Evolutionary conservation across 2,329 filamentous ascomycete species (phyloP).

Genomic region (Cytospora schulzeri): DNA sequence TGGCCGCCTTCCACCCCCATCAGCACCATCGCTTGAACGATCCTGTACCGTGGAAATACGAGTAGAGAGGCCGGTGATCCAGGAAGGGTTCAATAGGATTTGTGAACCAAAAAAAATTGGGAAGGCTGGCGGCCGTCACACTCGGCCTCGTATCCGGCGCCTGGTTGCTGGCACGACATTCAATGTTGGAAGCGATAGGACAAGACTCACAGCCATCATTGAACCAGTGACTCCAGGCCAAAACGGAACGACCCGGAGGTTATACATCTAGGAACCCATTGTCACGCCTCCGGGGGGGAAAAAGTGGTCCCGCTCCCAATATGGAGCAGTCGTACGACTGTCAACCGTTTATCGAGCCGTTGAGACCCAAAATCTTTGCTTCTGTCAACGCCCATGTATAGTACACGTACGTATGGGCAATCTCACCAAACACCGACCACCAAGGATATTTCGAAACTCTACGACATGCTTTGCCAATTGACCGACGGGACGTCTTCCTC

Average conservation of each 20-base stretch:
- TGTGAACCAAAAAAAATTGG: background rate
- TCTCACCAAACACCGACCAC: background rate
- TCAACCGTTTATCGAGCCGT: constrained; percentile 5
- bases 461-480: background rate
- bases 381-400: background rate
- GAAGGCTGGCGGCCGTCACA: background rate
- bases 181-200: background rate
- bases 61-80: background rate
- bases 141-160: background rate
- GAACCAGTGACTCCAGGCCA: background rate
- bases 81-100: constrained; percentile 6
- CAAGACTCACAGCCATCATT: background rate
- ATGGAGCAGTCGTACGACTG: constrained; percentile 1
- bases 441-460: background rate
- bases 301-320: constrained; percentile 14
- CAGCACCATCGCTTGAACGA: constrained; percentile 3
- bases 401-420: background rate
- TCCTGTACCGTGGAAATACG: constrained; percentile 1
- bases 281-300: background rate
- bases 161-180: background rate
- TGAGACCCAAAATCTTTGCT: constrained; percentile 2
- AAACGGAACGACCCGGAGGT: background rate
- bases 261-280: background rate
- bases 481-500: constrained; percentile 4
- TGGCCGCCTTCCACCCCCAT: background rate